Conservation (phyloP, 805 yeast species). For the Candida hispaniensis region DNA sequence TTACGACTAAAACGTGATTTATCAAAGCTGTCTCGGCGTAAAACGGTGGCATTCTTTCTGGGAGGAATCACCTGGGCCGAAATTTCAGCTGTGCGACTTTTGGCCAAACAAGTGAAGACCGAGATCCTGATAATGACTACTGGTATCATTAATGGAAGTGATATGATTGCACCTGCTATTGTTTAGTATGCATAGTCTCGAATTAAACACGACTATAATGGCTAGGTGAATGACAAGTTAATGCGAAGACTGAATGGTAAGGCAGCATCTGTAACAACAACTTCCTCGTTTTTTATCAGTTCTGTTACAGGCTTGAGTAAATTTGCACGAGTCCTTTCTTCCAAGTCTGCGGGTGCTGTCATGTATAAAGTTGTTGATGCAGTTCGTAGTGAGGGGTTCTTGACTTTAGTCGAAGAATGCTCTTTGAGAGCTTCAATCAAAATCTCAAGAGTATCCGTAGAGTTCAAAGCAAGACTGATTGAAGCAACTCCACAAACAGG, state of each 20-base stretch:
- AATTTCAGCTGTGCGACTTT: conserved; percentile 53
- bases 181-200: too few species aligned
- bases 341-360: conserved; percentile 38
- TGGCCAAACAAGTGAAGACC: conserved; percentile 38
- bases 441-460: conserved; percentile 29
- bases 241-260: conserved; percentile 38
- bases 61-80: conserved; percentile 90
- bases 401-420: conserved; percentile 27
- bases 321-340: conserved; percentile 38
- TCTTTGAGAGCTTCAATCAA: conserved; percentile 35
- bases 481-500: conserved; percentile 56
- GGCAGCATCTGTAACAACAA: conserved; percentile 42
- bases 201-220: too few species aligned
- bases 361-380: conserved; percentile 35
- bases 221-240: too few species aligned
- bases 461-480: conserved; percentile 18
- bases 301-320: conserved; percentile 29
- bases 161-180: conserved; percentile 28
- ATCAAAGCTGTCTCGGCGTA: conserved; percentile 30
- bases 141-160: conserved; percentile 37
- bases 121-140: conserved; percentile 40
- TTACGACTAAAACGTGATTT: too few species aligned
- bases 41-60: conserved; percentile 44
- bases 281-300: conserved; percentile 39
- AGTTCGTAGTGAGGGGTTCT: conserved; percentile 39